These are phyloP conservation scores for Malassezia sp. DNA, from an alignment of 1,284 basidiomycete species.

Conservation along the genomic window DNA sequence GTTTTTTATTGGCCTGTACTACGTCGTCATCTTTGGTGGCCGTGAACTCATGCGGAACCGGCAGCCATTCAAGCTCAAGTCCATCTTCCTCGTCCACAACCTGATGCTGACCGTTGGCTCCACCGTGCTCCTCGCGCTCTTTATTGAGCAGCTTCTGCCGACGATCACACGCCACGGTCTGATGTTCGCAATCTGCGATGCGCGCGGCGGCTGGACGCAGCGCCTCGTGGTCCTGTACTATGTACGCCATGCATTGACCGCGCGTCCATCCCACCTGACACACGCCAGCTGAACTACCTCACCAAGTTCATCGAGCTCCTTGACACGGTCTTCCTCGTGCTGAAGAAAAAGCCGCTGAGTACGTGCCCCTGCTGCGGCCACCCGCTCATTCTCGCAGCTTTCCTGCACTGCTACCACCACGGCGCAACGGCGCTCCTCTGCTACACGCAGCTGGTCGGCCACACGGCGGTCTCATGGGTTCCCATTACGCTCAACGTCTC, in stretches of 20 bases:
- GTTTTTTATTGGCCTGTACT: constrained; percentile 61
- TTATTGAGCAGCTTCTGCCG: constrained; percentile 59
- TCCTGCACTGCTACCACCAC: constrained; percentile 97
- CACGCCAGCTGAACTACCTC: constrained; percentile 83
- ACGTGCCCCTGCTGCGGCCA: no score
- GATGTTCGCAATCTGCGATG: constrained; percentile 61
- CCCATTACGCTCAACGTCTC: constrained; percentile 82
- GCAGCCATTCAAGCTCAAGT: constrained; percentile 57
- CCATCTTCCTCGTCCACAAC: constrained; percentile 86
- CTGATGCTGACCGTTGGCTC: constrained; percentile 73
- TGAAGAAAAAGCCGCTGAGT: constrained; percentile 85
- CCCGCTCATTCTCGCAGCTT: no score
- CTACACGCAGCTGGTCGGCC: constrained; percentile 76
- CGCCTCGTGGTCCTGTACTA: constrained; percentile 56
- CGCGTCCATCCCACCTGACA: no score
- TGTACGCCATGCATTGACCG: no score
- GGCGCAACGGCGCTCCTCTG: constrained; percentile 93
- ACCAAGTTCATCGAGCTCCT: constrained; percentile 58
- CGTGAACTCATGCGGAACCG: constrained; percentile 65
- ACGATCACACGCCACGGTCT: constrained; percentile 26
- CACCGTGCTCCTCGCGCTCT: constrained; percentile 65
- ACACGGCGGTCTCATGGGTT: constrained; percentile 73
- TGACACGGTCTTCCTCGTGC: constrained; percentile 90
- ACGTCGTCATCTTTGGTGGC: constrained; percentile 76
- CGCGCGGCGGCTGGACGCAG: not conserved